These are phyloP conservation scores for Anisodus acutangulus DNA, from an alignment of 257 asterid genomes.

Conservation along the genomic window DNA sequence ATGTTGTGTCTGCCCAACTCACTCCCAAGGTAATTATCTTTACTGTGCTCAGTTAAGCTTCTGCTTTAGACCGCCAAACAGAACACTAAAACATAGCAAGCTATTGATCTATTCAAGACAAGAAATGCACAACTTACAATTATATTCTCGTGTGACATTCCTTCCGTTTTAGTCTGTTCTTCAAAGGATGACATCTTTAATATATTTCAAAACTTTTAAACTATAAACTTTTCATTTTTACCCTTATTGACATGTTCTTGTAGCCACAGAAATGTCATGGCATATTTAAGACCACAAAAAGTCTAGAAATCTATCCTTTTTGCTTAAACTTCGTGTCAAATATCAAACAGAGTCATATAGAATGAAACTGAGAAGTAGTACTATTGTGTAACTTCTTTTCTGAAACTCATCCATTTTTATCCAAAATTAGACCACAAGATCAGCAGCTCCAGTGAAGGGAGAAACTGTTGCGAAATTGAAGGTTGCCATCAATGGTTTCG, in stretches of 20 bases:
- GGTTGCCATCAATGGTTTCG: conserved; percentile 93
- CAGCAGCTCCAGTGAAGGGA: conserved; percentile 60
- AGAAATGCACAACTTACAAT: background rate
- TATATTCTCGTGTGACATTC: background rate
- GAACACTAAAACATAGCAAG: background rate
- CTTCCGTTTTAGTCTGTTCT: background rate
- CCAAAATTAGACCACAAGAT: conserved; percentile 56
- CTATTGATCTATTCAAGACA: background rate
- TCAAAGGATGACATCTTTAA: background rate
- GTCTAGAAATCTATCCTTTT: background rate
- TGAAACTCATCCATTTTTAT: conserved; percentile 17
- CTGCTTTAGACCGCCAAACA: conserved; percentile 1
- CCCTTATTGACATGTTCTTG: background rate
- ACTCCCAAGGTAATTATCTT: conserved; percentile 52
- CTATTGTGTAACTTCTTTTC: background rate
- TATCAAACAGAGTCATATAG: background rate
- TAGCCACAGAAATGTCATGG: background rate
- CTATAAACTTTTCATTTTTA: background rate
- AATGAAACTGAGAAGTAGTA: background rate
- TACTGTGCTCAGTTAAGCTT: background rate
- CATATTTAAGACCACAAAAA: background rate
- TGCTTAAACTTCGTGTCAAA: background rate
- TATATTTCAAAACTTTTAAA: background rate
- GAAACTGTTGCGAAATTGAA: conserved; percentile 82
- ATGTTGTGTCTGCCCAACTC: conserved; percentile 74